These are phyloP conservation scores for Aspergillus fructus DNA, from an alignment of 2,329 filamentous ascomycete genomes.

Conservation along the genomic window DNA sequence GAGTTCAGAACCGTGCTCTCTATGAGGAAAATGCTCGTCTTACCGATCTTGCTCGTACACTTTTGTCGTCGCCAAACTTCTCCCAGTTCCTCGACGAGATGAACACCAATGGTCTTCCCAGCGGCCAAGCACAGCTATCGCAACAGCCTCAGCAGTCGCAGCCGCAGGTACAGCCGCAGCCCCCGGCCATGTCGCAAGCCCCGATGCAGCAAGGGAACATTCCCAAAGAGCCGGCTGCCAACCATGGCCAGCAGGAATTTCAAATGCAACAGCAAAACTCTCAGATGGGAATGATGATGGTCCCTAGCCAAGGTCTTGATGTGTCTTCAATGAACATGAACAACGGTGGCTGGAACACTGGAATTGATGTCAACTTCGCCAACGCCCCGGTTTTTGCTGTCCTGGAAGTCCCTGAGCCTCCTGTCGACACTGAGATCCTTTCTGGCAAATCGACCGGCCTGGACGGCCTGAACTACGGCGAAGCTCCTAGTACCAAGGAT, in stretches of 20 bases:
- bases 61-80: conserved; percentile 78
- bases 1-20: conserved; percentile 76
- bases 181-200: conserved; percentile 35
- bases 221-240: conserved; percentile 67
- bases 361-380: conserved; percentile 45
- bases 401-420: conserved; percentile 66
- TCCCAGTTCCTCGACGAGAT: conserved; percentile 74
- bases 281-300: conserved; percentile 73
- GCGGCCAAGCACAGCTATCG: conserved; percentile 37
- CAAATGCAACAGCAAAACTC: conserved; percentile 60
- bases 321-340: conserved; percentile 67
- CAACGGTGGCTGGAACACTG: conserved; percentile 45
- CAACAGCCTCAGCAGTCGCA: conserved; percentile 39
- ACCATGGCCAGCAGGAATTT: conserved; percentile 52
- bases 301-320: conserved; percentile 76
- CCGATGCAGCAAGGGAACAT: conserved; percentile 48
- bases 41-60: conserved; percentile 75
- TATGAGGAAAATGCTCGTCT: conserved; percentile 82
- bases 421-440: conserved; percentile 58
- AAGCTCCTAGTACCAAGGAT: conserved; percentile 48
- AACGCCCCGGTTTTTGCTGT: conserved; percentile 63
- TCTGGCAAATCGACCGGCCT: conserved; percentile 68
- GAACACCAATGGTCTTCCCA: conserved; percentile 56
- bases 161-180: conserved; percentile 34
- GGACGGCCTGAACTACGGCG: conserved; percentile 42